Evolutionary conservation across 257 asterid genomes (phyloP).

Genomic region (Coffea canephora): DNA sequence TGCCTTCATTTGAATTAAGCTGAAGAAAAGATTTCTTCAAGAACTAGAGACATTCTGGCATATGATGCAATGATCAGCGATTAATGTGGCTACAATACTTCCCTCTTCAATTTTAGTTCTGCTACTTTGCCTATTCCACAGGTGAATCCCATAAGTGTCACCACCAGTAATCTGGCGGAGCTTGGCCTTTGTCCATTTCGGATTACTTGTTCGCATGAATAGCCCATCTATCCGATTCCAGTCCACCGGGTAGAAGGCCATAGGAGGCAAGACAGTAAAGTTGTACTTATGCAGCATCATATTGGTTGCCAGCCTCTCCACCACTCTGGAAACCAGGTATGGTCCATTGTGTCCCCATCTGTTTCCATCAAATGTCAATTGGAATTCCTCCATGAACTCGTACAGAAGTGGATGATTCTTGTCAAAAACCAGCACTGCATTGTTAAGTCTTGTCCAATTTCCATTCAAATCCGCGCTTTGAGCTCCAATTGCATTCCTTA

Average conservation of each 20-base stretch:
- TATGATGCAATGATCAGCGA: constrained; percentile 51
- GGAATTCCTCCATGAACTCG: constrained; percentile 70
- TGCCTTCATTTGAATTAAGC: not conserved
- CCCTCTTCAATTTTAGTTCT: constrained; percentile 58
- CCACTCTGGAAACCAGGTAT: constrained; percentile 68
- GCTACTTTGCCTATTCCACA: constrained; percentile 65
- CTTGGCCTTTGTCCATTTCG: constrained; percentile 50
- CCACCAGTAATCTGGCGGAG: constrained; percentile 29
- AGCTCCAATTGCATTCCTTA: constrained; percentile 66
- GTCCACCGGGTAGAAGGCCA: constrained; percentile 64
- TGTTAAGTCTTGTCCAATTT: constrained; percentile 71
- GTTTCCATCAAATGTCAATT: constrained; percentile 56
- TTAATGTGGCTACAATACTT: constrained; percentile 51
- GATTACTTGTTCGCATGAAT: constrained; percentile 35
- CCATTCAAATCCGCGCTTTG: constrained; percentile 45
- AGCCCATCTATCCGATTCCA: constrained; percentile 45
- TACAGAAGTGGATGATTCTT: constrained; percentile 49
- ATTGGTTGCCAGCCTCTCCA: constrained; percentile 17
- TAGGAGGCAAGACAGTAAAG: constrained; percentile 51
- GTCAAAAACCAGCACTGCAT: constrained; percentile 61
- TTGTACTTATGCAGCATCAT: constrained; percentile 15
- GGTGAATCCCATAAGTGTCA: constrained; percentile 56
- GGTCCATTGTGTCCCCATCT: constrained; percentile 85
- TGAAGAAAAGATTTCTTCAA: not conserved
- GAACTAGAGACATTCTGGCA: constrained; percentile 29